Base-by-base conservation (phyloP, 2,329 filamentous ascomycete genomes). In the Cytospora paraplurivora region DNA sequence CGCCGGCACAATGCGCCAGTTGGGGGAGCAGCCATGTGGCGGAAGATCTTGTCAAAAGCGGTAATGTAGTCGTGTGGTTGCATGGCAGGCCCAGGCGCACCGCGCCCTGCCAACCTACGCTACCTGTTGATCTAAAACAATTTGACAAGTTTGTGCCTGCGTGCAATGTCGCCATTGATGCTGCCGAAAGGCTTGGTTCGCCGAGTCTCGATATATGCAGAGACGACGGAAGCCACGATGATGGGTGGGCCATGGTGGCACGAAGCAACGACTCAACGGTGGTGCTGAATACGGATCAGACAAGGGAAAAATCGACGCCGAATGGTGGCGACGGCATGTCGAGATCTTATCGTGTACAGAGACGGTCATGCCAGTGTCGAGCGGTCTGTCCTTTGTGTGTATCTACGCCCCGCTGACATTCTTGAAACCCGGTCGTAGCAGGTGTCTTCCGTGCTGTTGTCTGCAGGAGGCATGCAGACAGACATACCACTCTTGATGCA, bases 401-500 rank as follows among this genome's bases (percentile, higher is more conserved):
- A 62, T 21, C 52, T 49, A 47, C 33, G 59, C 27, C 27, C 59
- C 59, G 59, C 55, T 61, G 49, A 49, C 17, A 21, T 47, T 21
- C 13, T 38, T 11, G 44, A 32, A 21, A 21, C 44, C 44, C n/a
- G n/a, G 44, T 51, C 47, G 56, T 61, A 61, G 64, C 41, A 63
- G 54, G 56, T 66, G 53, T 47, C 53, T 61, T 34, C 63, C 59
- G 63, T 65, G 60, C 51, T 64, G 59, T 19, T 55, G 47, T 51
- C 63, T 62, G 56, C n/a, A 38, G 55, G 55, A 62, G 63, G 56
- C 60, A 54, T 38, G 61, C 32, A 56, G 34, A n/a, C n/a, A 50
- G 44, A 52, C 37, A 54, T 41, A 19, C 41, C 47, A 60, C 27
- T 27, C 27, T 62, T 50, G 33, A 49, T 56, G 50, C 62, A 50